Conservation (phyloP, 805 yeast genomes). For the Barnettozyma botsteinii region DNA sequence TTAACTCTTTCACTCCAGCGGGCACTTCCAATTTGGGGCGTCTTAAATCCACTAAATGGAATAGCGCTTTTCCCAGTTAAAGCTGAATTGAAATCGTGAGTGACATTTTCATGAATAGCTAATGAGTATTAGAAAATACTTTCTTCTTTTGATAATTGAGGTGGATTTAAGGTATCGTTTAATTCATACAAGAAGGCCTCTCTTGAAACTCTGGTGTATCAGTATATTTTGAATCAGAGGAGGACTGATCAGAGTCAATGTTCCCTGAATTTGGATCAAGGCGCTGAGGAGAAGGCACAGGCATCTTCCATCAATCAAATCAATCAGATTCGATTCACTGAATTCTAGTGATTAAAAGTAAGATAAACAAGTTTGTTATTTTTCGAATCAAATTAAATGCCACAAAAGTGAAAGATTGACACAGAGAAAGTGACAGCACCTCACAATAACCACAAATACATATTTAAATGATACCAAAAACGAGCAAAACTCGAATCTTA, state of each 20-base stretch:
- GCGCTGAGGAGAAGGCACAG: conserved; percentile 7
- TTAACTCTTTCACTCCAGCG: conserved; percentile 41
- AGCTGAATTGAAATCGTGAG: conserved; percentile 24
- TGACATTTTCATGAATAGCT: conserved; percentile 12
- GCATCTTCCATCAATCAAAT: conserved; percentile 3
- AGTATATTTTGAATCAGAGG: conserved; percentile 22
- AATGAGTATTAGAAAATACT: neutral
- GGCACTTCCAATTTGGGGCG: conserved; percentile 83
- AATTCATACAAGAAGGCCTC: conserved; percentile 14
- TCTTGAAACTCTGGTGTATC: conserved; percentile 27
- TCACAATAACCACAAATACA: no score
- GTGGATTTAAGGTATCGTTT: conserved; percentile 5
- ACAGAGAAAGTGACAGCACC: no score
- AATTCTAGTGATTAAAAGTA: no score
- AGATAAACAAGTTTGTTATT: no score
- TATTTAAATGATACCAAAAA: no score
- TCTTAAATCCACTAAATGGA: conserved; percentile 94
- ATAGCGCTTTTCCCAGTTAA: conserved; percentile 34
- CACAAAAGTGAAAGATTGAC: no score
- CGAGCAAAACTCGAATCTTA: no score
- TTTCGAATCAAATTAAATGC: no score
- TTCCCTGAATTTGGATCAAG: neutral
- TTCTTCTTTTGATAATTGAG: no score
- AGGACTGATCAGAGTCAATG: conserved; percentile 9
- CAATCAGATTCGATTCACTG: no score